These are phyloP conservation scores for Spathaspora arborariae DNA, from an alignment of 805 yeast genomes.

Conservation along the genomic window DNA sequence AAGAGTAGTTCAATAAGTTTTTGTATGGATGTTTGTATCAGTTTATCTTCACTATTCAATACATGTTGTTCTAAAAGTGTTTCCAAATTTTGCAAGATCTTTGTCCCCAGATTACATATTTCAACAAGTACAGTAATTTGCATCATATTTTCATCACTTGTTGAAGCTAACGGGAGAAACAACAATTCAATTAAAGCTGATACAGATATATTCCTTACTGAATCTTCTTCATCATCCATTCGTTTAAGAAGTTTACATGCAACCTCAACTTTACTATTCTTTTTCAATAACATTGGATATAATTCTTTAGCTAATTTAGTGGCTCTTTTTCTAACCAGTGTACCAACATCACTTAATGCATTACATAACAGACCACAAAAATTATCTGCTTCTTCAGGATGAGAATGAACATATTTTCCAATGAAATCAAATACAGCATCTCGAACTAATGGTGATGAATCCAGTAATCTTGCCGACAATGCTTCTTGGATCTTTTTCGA, in stretches of 20 bases:
- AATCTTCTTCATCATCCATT: constrained; percentile 69
- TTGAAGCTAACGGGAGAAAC: constrained; percentile 11
- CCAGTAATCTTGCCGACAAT: constrained; percentile 49
- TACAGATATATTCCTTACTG: constrained; percentile 37
- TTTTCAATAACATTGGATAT: constrained; percentile 29
- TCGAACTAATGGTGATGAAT: constrained; percentile 66
- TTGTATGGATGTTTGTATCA: constrained; percentile 16
- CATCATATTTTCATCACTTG: not conserved
- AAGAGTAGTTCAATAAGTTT: constrained; percentile 33
- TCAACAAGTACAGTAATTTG: constrained; percentile 31
- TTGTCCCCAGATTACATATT: constrained; percentile 34
- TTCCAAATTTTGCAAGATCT: constrained; percentile 15
- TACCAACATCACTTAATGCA: constrained; percentile 54
- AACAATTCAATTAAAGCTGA: constrained; percentile 24
- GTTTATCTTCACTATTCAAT: constrained; percentile 21
- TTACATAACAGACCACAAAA: constrained; percentile 49
- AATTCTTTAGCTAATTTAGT: constrained; percentile 48
- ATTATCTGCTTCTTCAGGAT: constrained; percentile 43
- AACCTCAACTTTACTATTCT: constrained; percentile 37
- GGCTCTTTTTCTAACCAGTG: constrained; percentile 62
- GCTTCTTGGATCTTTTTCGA: constrained; percentile 49
- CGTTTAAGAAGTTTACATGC: constrained; percentile 51
- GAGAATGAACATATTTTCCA: constrained; percentile 40
- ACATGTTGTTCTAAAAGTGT: constrained; percentile 40
- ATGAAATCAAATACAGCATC: constrained; percentile 74